phyloP scores from a whole-genome alignment of 495 filamentous ascomycete species.

The Echria macrotheca region DNA sequence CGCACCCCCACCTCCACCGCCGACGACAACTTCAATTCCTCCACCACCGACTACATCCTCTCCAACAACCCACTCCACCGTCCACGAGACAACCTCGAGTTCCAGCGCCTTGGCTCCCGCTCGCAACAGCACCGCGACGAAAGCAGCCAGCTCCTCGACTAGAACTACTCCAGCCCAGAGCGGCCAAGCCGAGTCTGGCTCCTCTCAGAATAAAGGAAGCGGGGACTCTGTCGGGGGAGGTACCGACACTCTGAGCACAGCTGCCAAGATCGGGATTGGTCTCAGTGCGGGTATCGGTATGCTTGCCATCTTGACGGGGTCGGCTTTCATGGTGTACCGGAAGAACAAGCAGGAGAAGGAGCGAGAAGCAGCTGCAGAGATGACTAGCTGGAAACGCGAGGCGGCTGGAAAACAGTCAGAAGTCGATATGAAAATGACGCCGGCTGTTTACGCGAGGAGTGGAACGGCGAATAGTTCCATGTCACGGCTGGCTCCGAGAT shows the following conservation, averaged over 20 bases:
- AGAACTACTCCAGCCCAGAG: no score
- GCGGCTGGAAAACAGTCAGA: neutral
- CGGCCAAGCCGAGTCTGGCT: no score
- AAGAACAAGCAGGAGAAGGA: slow-evolving; percentile 1
- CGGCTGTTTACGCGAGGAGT: no score
- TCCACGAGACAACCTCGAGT: neutral
- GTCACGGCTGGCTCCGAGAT: no score
- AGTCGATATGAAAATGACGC: no score
- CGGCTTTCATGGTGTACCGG: neutral
- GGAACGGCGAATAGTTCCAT: no score
- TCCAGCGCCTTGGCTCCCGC: neutral
- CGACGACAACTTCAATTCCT: neutral
- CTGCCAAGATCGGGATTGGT: slow-evolving; percentile 6
- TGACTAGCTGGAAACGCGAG: neutral
- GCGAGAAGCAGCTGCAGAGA: neutral
- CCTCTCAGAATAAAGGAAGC: no score
- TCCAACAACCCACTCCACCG: neutral
- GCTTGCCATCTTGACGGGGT: neutral
- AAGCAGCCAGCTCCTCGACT: neutral
- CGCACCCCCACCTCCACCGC: neutral
- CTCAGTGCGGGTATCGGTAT: neutral
- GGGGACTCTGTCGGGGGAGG: no score
- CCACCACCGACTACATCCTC: neutral
- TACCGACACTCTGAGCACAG: neutral
- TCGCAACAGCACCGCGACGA: neutral